Base-by-base conservation (phyloP, 1,284 basidiomycete genomes). In the Lentinula novae-zelandiae region DNA sequence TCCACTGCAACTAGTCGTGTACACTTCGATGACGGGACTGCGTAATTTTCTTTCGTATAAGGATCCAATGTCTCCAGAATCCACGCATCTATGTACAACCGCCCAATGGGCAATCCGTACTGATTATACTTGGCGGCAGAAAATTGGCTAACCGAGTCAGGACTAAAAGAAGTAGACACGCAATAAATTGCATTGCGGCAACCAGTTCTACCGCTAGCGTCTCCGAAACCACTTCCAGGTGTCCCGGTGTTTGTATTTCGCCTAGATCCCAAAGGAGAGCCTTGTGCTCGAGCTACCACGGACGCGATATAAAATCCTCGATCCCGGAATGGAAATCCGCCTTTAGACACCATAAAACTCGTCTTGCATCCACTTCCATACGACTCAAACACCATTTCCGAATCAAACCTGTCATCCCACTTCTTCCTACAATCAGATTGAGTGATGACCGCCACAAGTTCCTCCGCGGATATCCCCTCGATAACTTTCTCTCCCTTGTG, bases 1-100 rank as follows among this genome's bases (percentile, higher is more conserved):
- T 99, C 96, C 60, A 97, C 82, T 0, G 94, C 91, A 5, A 92
- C 87, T 46, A 98, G 81, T 64, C 95, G 84, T 53, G 92, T 96
- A 73, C 94, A 96, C 58, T 92, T 79, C 27, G 96, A 95, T 2
- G 95, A 98, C 0, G 96, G 96, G 51, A 99, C 98, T 13, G 93
- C 86, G 71, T 96, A 96, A 67, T 94, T 95, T 72, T 97, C 95
- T 62, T 91, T 89, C 49, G 93, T 93, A 33, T 99, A 99, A 0
- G 97, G 96, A 71, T 99, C 96, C 50, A 99, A 82, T 1, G 96
- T 98, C 77, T 99, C 95, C 66, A 98, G 75, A 50, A 98, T 89
- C 97, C 97, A 99, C 0, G 93, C 96, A 67, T 98, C 95, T 2
- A 99, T 78, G 64, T 93, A 88, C 50, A 96, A 79, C 20, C 90